phyloP scores from a whole-genome alignment of 129 eudicot species.

The Arctium minus region DNA sequence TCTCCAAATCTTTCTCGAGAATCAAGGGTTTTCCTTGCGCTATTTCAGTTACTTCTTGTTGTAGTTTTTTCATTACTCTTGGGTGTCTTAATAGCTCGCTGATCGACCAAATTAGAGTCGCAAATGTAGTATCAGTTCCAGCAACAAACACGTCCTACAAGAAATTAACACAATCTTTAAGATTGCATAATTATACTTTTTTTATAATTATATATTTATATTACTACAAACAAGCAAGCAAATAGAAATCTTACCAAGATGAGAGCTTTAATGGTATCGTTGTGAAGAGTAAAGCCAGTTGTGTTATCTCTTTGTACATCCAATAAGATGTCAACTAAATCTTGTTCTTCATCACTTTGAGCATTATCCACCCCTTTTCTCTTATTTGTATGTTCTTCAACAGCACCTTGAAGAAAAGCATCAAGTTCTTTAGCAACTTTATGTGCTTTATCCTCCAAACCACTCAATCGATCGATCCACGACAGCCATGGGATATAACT shows the following conservation, averaged over 20 bases:
- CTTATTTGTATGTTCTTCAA: slow-evolving; percentile 26
- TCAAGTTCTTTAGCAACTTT: slow-evolving; percentile 34
- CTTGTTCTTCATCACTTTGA: slow-evolving; percentile 14
- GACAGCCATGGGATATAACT: slow-evolving; percentile 45
- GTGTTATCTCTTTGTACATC: slow-evolving; percentile 22
- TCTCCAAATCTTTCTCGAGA: slow-evolving; percentile 45
- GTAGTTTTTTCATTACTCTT: slow-evolving; percentile 36
- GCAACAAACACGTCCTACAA: slow-evolving; percentile 51
- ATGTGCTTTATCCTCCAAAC: slow-evolving; percentile 21
- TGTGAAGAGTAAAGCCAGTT: slow-evolving; percentile 9
- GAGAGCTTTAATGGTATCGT: slow-evolving; percentile 22
- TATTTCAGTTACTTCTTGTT: slow-evolving; percentile 42
- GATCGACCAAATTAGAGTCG: slow-evolving; percentile 52
- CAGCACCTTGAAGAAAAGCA: slow-evolving; percentile 32
- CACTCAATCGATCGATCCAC: slow-evolving; percentile 33
- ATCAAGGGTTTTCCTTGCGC: slow-evolving; percentile 27
- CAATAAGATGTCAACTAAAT: slow-evolving; percentile 25
- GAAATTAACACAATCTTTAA: neutral
- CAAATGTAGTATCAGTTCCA: slow-evolving; percentile 53
- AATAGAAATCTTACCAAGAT: slow-evolving; percentile 23
- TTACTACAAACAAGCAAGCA: neutral
- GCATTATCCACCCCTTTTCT: neutral
- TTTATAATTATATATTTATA: too few relatives aligned
- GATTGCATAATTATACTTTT: neutral
- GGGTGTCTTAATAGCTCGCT: slow-evolving; percentile 58